phyloP scores from a whole-genome alignment of 768 basidiomycete genomes.

The Suillus lakei region DNA sequence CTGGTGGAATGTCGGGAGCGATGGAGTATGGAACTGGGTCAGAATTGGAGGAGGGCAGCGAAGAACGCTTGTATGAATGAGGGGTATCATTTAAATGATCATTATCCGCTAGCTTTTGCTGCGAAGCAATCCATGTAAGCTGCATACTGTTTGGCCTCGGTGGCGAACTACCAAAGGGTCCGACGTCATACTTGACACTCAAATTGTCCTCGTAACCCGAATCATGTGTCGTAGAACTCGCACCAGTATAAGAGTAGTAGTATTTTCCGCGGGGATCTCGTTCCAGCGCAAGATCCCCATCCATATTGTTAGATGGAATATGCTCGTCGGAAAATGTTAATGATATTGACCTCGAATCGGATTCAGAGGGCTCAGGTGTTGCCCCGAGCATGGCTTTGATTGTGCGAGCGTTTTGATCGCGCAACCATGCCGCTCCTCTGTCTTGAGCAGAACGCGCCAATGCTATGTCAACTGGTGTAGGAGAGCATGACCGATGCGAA shows the following conservation, averaged over 20 bases:
- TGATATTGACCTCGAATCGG: slow-evolving; percentile 52
- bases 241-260: slow-evolving; percentile 72
- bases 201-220: slow-evolving; percentile 57
- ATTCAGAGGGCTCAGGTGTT: slow-evolving; percentile 60
- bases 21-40: slow-evolving; percentile 24
- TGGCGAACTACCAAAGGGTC: slow-evolving; percentile 29
- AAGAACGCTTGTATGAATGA: slow-evolving; percentile 11
- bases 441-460: slow-evolving; percentile 55
- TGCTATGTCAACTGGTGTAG: slow-evolving; percentile 44
- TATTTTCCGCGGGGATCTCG: slow-evolving; percentile 72
- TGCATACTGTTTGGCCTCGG: slow-evolving; percentile 69
- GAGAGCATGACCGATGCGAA: slow-evolving; percentile 42
- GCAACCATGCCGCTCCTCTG: slow-evolving; percentile 80
- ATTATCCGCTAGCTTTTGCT: slow-evolving; percentile 43
- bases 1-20: slow-evolving; percentile 47
- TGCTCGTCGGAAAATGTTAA: slow-evolving; percentile 34
- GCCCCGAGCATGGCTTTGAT: slow-evolving; percentile 64
- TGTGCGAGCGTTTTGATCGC: slow-evolving; percentile 76
- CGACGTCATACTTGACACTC: slow-evolving; percentile 39
- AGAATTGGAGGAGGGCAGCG: slow-evolving; percentile 17
- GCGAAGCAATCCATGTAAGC: slow-evolving; percentile 64
- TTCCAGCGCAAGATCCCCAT: slow-evolving; percentile 69
- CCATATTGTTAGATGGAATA: slow-evolving; percentile 45
- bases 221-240: slow-evolving; percentile 55
- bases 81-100: slow-evolving; percentile 13